Conservation (phyloP, 257 asterid species). For the Fraxinus excelsior region DNA sequence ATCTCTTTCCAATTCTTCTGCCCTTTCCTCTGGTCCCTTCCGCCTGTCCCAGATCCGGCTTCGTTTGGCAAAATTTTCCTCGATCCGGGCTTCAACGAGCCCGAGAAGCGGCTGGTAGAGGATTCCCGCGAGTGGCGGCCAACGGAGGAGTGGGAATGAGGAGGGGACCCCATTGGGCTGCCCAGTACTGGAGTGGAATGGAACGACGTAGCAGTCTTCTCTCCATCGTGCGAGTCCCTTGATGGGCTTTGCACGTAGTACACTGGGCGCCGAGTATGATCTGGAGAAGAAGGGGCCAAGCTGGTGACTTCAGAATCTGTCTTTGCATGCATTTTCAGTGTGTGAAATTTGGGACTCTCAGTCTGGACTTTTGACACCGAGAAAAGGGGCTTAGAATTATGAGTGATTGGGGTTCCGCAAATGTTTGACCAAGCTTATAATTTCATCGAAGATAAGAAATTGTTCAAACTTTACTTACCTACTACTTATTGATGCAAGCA, state of each 20-base stretch:
- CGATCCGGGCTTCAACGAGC: conserved; percentile 77
- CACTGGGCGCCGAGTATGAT: conserved; percentile 60
- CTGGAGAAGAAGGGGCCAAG: conserved; percentile 88
- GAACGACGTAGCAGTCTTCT: conserved; percentile 71
- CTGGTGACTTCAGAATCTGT: conserved; percentile 79
- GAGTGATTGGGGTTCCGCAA: no score
- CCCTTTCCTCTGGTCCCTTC: conserved; percentile 39
- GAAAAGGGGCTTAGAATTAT: no score
- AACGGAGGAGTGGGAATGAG: conserved; percentile 73
- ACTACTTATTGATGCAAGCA: no score
- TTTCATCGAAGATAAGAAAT: no score
- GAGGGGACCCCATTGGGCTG: conserved; percentile 81
- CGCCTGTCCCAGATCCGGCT: conserved; percentile 50
- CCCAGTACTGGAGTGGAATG: conserved; percentile 70
- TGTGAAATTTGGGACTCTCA: background rate
- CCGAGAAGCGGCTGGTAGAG: conserved; percentile 81
- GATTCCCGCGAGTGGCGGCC: conserved; percentile 89
- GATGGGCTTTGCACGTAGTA: conserved; percentile 94
- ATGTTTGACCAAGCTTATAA: no score
- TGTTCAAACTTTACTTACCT: no score
- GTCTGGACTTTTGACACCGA: no score
- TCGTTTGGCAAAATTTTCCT: conserved; percentile 65
- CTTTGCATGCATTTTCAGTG: conserved; percentile 65
- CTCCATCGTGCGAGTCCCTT: conserved; percentile 86
- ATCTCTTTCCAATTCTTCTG: conserved; percentile 52